Conservation (phyloP, 2,329 filamentous ascomycete genomes). For the Fusarium goolgardi region DNA sequence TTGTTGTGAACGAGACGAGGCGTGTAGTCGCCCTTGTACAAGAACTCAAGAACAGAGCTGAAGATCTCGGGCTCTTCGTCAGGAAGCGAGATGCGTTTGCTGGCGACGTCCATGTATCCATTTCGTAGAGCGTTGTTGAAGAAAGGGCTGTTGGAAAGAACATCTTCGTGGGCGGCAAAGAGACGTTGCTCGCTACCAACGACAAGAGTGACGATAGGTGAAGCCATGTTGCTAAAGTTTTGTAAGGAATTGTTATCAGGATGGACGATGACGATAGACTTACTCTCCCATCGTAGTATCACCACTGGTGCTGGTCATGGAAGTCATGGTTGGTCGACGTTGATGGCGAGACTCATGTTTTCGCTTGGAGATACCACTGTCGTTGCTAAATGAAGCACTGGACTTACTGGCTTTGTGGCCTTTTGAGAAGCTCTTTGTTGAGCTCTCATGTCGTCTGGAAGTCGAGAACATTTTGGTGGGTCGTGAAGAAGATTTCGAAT, state of each 20-base stretch:
- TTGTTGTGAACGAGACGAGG: conserved; percentile 86
- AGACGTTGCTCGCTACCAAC: conserved; percentile 85
- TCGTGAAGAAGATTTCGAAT: neutral
- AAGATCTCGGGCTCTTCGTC: conserved; percentile 92
- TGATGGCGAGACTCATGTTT: conserved; percentile 62
- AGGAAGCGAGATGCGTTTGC: conserved; percentile 80
- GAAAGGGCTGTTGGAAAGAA: conserved; percentile 82
- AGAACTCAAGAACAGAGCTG: conserved; percentile 87
- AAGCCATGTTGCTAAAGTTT: conserved; percentile 61
- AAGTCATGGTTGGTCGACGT: conserved; percentile 62
- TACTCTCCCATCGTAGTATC: conserved; percentile 60
- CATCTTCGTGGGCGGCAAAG: conserved; percentile 91
- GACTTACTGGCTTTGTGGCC: conserved; percentile 63
- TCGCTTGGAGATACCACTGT: conserved; percentile 65
- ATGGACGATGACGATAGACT: conserved; percentile 35
- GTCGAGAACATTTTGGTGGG: conserved; percentile 60
- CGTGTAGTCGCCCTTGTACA: conserved; percentile 95
- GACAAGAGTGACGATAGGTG: conserved; percentile 81
- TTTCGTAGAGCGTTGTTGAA: conserved; percentile 64
- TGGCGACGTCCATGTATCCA: conserved; percentile 50
- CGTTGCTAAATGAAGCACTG: conserved; percentile 66
- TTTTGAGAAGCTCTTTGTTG: conserved; percentile 65
- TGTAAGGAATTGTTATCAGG: conserved; percentile 7
- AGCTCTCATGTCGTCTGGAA: conserved; percentile 57
- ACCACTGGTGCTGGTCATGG: conserved; percentile 53